A percentile compares a stretch with the other conserved stretches of the same genome.
phyloP scores from a whole-genome alignment of 805 yeast genomes.

The Blastobotrys peoriensis region DNA sequence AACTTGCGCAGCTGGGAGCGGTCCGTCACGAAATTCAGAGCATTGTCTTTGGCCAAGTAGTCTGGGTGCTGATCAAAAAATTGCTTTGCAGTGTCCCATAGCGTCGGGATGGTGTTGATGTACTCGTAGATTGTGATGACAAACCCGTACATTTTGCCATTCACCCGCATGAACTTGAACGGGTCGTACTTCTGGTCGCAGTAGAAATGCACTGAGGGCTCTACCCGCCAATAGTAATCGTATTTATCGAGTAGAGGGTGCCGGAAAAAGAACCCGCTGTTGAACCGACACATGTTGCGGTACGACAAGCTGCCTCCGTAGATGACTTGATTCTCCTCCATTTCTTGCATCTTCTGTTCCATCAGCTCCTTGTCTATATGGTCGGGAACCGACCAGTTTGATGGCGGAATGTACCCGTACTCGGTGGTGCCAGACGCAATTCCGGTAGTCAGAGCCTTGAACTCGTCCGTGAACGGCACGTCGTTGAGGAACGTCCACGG shows the following conservation, averaged over 20 bases:
- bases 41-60: constrained; percentile 56
- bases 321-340: constrained; percentile 43
- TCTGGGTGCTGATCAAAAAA: constrained; percentile 56
- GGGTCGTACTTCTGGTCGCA: constrained; percentile 77
- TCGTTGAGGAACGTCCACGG: constrained; percentile 97
- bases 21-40: constrained; percentile 52
- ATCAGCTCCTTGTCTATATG: constrained; percentile 57
- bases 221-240: constrained; percentile 93
- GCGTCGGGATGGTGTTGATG: constrained; percentile 74
- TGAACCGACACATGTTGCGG: constrained; percentile 93
- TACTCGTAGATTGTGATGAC: constrained; percentile 80
- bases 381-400: constrained; percentile 76
- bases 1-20: constrained; percentile 39
- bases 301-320: constrained; percentile 65
- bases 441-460: constrained; percentile 58
- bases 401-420: constrained; percentile 75
- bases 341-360: constrained; percentile 40
- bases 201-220: constrained; percentile 81
- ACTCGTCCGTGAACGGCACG: constrained; percentile 75
- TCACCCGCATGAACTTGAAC: constrained; percentile 69
- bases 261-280: constrained; percentile 83
- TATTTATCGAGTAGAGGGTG: constrained; percentile 65
- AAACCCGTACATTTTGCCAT: constrained; percentile 79
- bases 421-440: constrained; percentile 70
- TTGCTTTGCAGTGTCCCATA: constrained; percentile 70